Evolutionary conservation across 495 filamentous ascomycete species (phyloP).

Genomic region (Xylona heveae): DNA sequence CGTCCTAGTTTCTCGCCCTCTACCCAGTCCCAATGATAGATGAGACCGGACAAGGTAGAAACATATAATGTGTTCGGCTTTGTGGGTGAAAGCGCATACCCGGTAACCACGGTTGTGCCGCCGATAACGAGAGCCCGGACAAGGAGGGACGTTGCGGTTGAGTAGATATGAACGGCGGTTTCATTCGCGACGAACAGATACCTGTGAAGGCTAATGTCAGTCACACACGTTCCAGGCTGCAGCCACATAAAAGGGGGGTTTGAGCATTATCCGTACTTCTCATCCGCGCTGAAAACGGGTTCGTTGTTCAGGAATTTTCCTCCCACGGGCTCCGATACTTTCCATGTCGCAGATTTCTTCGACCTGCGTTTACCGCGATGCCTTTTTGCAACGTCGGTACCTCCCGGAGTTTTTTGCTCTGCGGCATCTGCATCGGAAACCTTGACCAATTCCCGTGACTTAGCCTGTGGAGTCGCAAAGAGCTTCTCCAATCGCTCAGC

Average conservation of each 20-base stretch:
- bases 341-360: conserved; percentile 30
- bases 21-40: conserved; percentile 63
- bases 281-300: conserved; percentile 57
- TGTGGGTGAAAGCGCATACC: conserved; percentile 35
- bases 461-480: too few relatives aligned
- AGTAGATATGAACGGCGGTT: conserved; percentile 56
- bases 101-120: conserved; percentile 18
- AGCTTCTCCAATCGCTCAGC: too few relatives aligned
- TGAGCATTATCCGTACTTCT: conserved; percentile 31
- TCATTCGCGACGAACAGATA: conserved; percentile 44
- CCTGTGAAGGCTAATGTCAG: conserved; percentile 21
- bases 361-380: too few relatives aligned
- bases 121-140: conserved; percentile 32
- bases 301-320: conserved; percentile 53
- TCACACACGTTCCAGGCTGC: too few relatives aligned
- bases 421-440: too few relatives aligned
- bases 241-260: not conserved
- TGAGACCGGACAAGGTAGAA: conserved; percentile 36
- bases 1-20: conserved; percentile 25
- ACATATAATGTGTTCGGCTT: conserved; percentile 43
- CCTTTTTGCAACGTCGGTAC: too few relatives aligned
- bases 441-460: too few relatives aligned
- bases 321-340: conserved; percentile 35
- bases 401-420: too few relatives aligned
- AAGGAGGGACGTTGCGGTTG: conserved; percentile 57